Base-by-base conservation (phyloP, 129 eudicot genomes). In the Tagetes erecta region DNA sequence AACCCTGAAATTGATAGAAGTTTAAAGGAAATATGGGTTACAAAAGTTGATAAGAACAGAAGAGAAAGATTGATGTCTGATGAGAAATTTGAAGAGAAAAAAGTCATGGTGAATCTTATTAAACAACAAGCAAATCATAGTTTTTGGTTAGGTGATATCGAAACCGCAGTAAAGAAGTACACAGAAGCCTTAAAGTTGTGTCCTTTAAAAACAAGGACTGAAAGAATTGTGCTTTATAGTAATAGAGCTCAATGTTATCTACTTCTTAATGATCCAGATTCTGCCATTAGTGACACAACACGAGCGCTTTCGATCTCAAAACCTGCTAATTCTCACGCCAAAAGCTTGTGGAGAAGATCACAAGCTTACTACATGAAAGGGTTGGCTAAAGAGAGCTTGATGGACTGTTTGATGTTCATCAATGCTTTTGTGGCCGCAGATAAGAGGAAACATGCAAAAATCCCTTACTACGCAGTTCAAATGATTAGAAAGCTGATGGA, bases 321-420 rank as follows among this genome's bases (percentile, higher is more conserved):
- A 14, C 96, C 94, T 31, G 71, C 82, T n/a, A 89, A 90, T 45
- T 90, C 92, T 64, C 98, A 92, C 65, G 70, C 79, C 30, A 92
- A 86, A 72, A 87, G 96, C 72, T 84, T 92, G 12, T 92, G 98
- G 98, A 86, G 91, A 72, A 87, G 98, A 83, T 87, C 98, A 71
- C 96, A 92, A 72, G 98, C 98, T 39, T 92, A 89, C 69, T 92
- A 89, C 67, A 81, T 86, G 83, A 89, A 89, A 78, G 98, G 98
- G 57, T 59, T 86, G 82, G 86, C 95, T 49, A 90, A 86, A 72
- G 98, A 89, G 81, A 92, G 98, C 79, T 87, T 92, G 75, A 92
- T 92, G 98, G 98, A 92, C 53, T 92, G 98, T 67, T 72, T 92
- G 35, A 68, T 87, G 84, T 87, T 87, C 80, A 71, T 92, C 40